Conservation (phyloP, 2,329 filamentous ascomycete genomes). For the Onygenales sp. region DNA sequence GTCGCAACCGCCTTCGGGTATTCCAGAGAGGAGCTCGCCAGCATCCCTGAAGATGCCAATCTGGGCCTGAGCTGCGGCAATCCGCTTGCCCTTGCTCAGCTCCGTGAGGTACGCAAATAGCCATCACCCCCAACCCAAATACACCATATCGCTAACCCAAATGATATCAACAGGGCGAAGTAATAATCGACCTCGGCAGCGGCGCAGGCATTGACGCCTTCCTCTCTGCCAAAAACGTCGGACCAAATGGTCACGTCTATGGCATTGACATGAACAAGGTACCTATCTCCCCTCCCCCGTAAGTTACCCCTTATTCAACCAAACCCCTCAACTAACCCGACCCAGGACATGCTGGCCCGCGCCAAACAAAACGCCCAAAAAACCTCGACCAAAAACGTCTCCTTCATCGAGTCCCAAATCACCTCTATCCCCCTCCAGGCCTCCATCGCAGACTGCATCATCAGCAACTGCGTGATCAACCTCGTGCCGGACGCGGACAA, state of each 20-base stretch:
- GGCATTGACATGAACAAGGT: slow-evolving; percentile 55
- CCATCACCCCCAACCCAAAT: neutral
- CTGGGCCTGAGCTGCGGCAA: slow-evolving; percentile 48
- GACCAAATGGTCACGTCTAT: slow-evolving; percentile 39
- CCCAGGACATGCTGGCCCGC: slow-evolving; percentile 46
- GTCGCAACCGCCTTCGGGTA: slow-evolving; percentile 48
- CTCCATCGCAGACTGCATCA: slow-evolving; percentile 44
- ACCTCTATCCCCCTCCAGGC: slow-evolving; percentile 39
- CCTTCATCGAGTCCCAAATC: slow-evolving; percentile 45
- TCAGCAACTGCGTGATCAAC: slow-evolving; percentile 57
- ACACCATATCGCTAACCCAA: neutral
- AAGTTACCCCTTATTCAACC: neutral
- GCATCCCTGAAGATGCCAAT: slow-evolving; percentile 41
- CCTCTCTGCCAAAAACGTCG: slow-evolving; percentile 43
- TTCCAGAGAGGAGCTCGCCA: slow-evolving; percentile 37
- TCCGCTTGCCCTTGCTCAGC: slow-evolving; percentile 39
- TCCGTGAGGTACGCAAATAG: slow-evolving; percentile 30
- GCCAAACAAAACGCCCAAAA: slow-evolving; percentile 38
- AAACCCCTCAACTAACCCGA: neutral
- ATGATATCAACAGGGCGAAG: slow-evolving; percentile 39
- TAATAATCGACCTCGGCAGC: slow-evolving; percentile 47
- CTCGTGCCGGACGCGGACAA: slow-evolving; percentile 48
- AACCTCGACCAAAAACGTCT: slow-evolving; percentile 34
- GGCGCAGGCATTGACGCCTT: slow-evolving; percentile 53
- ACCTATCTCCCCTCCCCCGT: neutral